Evolutionary conservation across 1,284 basidiomycete species (phyloP).

Genomic region (Hemileia vastatrix): DNA sequence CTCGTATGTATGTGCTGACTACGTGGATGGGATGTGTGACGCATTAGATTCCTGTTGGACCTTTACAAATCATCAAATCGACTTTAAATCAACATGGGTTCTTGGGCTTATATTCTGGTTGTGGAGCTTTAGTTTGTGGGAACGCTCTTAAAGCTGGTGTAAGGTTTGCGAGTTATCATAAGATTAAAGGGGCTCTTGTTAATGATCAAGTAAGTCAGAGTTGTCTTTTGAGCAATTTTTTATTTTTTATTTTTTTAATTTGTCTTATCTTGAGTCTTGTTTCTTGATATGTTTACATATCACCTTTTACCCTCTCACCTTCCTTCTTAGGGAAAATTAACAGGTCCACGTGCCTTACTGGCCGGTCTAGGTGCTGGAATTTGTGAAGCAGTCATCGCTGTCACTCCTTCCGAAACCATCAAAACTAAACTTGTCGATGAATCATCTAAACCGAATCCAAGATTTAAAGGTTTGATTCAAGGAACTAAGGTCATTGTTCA

Average conservation of each 20-base stretch:
- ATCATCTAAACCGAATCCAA: constrained; percentile 68
- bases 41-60: constrained; percentile 54
- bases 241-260: neutral
- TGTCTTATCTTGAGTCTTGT: neutral
- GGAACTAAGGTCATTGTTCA: constrained; percentile 71
- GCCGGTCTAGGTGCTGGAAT: constrained; percentile 92
- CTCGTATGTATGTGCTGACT: constrained; percentile 19
- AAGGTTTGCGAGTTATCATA: constrained; percentile 86
- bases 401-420: constrained; percentile 96
- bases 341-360: constrained; percentile 67
- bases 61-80: constrained; percentile 58
- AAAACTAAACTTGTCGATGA: constrained; percentile 99
- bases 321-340: constrained; percentile 68
- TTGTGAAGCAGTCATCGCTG: constrained; percentile 86
- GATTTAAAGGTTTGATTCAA: constrained; percentile 77
- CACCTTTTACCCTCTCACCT: constrained; percentile 16
- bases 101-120: constrained; percentile 71
- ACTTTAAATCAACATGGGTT: constrained; percentile 66
- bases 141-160: constrained; percentile 88
- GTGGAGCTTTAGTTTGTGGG: constrained; percentile 74
- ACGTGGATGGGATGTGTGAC: constrained; percentile 4
- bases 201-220: constrained; percentile 59
- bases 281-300: constrained; percentile 21
- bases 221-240: neutral
- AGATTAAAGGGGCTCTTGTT: constrained; percentile 74